A percentile compares a stretch with the other conserved stretches of the same genome.
Evolutionary conservation across 2,329 filamentous ascomycete genomes (phyloP).

Genomic region (Didymella exigua): DNA sequence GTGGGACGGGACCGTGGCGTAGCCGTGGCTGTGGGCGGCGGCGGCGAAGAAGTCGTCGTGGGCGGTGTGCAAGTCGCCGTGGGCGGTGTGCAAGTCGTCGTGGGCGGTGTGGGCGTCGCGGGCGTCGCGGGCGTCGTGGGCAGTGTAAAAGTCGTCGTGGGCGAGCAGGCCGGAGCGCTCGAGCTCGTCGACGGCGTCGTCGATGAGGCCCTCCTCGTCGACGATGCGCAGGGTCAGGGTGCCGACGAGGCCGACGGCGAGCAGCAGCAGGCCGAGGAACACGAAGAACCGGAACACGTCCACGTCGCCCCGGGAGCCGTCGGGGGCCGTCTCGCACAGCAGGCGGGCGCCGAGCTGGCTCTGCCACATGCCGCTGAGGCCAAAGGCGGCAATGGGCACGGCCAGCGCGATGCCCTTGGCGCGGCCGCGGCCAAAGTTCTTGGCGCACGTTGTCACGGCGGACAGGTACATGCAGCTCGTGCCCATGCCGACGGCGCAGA

Average conservation of each 20-base stretch:
- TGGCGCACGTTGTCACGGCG: conserved; percentile 92
- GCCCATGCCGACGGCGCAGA: conserved; percentile 79
- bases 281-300: conserved; percentile 87
- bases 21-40: conserved; percentile 60
- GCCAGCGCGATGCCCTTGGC: conserved; percentile 89
- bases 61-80: too few species aligned
- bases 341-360: conserved; percentile 83
- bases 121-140: too few species aligned
- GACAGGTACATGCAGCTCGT: conserved; percentile 89
- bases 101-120: too few species aligned
- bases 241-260: conserved; percentile 73
- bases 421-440: conserved; percentile 92
- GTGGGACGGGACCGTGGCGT: conserved; percentile 65
- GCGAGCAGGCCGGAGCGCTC: conserved; percentile 84
- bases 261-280: conserved; percentile 76
- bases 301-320: conserved; percentile 66
- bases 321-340: conserved; percentile 70
- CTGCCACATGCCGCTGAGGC: conserved; percentile 93
- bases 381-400: conserved; percentile 88
- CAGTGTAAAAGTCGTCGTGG: conserved; percentile 73
- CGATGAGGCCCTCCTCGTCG: conserved; percentile 84
- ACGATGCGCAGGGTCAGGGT: conserved; percentile 77
- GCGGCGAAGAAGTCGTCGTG: conserved; percentile 74
- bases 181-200: conserved; percentile 87
- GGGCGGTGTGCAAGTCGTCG: too few species aligned